These are phyloP conservation scores for Globisporangium megalacanthum DNA, from an alignment of 352 stramenopile species.

Conservation along the genomic window DNA sequence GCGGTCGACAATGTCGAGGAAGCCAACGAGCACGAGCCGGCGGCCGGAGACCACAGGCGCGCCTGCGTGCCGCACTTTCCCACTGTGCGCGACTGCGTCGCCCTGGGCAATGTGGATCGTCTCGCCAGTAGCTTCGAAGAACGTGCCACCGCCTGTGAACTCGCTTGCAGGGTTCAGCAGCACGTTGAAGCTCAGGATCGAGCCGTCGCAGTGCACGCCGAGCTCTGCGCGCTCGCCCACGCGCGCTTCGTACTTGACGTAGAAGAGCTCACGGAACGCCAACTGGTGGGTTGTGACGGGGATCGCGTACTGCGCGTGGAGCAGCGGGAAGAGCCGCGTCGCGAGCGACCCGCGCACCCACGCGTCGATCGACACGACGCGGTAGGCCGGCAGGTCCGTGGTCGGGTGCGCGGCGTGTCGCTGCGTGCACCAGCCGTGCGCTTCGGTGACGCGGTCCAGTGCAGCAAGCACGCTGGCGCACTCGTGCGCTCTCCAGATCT, in stretches of 20 bases:
- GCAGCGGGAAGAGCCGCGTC: slow-evolving; percentile 50
- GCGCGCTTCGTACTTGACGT: slow-evolving; percentile 80
- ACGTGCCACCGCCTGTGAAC: slow-evolving; percentile 91
- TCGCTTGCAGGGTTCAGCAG: slow-evolving; percentile 75
- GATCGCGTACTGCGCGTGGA: slow-evolving; percentile 42
- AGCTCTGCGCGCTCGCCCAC: slow-evolving; percentile 62
- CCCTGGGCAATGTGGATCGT: slow-evolving; percentile 79
- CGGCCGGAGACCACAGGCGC: slow-evolving; percentile 76
- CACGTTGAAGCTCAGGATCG: slow-evolving; percentile 93
- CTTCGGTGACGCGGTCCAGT: slow-evolving; percentile 30
- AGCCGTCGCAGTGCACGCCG: slow-evolving; percentile 90
- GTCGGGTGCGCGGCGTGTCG: slow-evolving; percentile 79
- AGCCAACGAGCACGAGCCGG: slow-evolving; percentile 90
- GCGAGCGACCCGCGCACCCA: slow-evolving; percentile 58
- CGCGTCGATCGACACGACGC: slow-evolving; percentile 49
- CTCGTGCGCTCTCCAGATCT: slow-evolving; percentile 50
- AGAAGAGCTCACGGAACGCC: slow-evolving; percentile 84
- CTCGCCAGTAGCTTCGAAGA: slow-evolving; percentile 76
- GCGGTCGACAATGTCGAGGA: slow-evolving; percentile 81
- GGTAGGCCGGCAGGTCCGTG: slow-evolving; percentile 77
- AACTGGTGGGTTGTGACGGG: slow-evolving; percentile 30
- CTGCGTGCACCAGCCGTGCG: slow-evolving; percentile 68
- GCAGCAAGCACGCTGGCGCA: slow-evolving; percentile 31
- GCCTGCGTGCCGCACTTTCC: slow-evolving; percentile 90
- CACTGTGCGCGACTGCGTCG: slow-evolving; percentile 88